Evolutionary conservation across 2,329 filamentous ascomycete genomes (phyloP).

Genomic region (Falciphora oryzae): DNA sequence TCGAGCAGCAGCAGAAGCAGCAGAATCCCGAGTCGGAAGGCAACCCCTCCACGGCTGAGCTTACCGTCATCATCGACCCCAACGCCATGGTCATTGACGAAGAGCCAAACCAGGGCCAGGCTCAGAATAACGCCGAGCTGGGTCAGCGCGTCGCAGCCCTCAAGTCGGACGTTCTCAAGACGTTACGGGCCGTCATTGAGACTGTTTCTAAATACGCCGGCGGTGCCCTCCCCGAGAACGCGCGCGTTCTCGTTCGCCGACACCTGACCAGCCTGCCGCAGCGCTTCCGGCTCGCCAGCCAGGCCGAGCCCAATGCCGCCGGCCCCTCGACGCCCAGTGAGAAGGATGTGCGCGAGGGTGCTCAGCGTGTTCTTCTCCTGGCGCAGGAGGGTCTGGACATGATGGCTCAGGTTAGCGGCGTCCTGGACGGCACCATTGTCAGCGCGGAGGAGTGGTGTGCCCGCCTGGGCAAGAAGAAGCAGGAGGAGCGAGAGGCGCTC

Average conservation of each 20-base stretch:
- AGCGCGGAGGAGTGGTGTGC: constrained; percentile 92
- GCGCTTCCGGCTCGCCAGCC: constrained; percentile 68
- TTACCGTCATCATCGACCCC: constrained; percentile 13
- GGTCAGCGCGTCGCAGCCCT: constrained; percentile 61
- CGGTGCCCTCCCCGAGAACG: constrained; percentile 87
- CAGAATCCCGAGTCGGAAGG: constrained; percentile 11
- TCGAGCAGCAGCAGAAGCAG: constrained; percentile 46
- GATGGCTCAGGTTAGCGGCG: constrained; percentile 83
- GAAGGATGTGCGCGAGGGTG: constrained; percentile 46
- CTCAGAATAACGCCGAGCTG: constrained; percentile 41
- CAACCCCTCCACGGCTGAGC: constrained; percentile 13
- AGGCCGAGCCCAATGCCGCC: constrained; percentile 22
- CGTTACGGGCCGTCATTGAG: constrained; percentile 74
- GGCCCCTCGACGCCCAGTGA: constrained; percentile 13
- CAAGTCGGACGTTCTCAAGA: constrained; percentile 67
- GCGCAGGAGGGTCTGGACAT: constrained; percentile 90
- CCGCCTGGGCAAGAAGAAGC: constrained; percentile 53
- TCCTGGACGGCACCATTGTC: constrained; percentile 82
- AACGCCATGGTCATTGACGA: constrained; percentile 2
- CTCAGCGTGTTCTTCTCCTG: constrained; percentile 75
- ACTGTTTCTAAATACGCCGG: constrained; percentile 86
- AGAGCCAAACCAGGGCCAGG: constrained; percentile 20
- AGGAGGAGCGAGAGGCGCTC: constrained; percentile 25
- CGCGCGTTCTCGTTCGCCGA: constrained; percentile 71
- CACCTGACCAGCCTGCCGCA: constrained; percentile 82